Percentiles rank a stretch among this genome's conserved stretches.
Conservation (phyloP, 306 rosid species). For the Citrullus mucosospermus region DNA sequence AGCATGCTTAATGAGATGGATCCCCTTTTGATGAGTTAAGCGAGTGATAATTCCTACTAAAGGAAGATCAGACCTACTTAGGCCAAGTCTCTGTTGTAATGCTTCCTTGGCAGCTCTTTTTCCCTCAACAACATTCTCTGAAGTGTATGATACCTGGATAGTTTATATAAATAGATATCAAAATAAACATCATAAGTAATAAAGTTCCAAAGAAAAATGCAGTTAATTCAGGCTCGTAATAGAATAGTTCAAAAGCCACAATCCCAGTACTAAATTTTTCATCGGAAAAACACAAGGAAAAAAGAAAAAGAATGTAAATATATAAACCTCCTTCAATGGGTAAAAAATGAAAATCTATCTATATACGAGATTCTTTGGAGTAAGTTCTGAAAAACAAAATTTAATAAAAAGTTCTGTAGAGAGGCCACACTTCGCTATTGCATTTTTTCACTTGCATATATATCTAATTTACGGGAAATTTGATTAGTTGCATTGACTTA, state of each 20-base stretch:
- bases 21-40: conserved; percentile 95
- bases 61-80: conserved; percentile 64
- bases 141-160: conserved; percentile 62
- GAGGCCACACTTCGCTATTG: background rate
- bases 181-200: background rate
- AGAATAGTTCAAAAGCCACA: background rate
- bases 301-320: background rate
- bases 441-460: background rate
- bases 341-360: background rate
- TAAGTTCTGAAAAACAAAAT: background rate
- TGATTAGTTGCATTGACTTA: background rate
- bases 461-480: background rate
- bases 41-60: conserved; percentile 74
- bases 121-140: conserved; percentile 96
- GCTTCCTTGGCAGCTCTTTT: conserved; percentile 87
- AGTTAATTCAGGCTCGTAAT: background rate
- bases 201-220: background rate
- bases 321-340: background rate
- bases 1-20: conserved; percentile 93
- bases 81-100: conserved; percentile 68
- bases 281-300: background rate
- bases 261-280: background rate
- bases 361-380: background rate
- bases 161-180: background rate
- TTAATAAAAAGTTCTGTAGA: no score